These are phyloP conservation scores for Boletus albobrunnescens DNA, from an alignment of 1,284 basidiomycete species.

Conservation along the genomic window DNA sequence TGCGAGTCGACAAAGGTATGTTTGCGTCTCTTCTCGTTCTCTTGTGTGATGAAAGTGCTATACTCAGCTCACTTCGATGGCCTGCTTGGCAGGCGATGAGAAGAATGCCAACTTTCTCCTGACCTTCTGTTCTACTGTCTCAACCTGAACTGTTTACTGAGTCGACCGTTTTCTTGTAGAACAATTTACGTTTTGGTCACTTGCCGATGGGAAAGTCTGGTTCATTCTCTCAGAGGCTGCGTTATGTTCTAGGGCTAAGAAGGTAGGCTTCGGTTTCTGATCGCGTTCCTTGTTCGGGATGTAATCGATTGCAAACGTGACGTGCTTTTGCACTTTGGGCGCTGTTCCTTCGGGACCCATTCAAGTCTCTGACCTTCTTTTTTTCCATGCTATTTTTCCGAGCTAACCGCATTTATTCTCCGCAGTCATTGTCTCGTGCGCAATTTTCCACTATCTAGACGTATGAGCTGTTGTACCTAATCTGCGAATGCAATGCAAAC, in stretches of 20 bases:
- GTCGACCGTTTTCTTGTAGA: background rate
- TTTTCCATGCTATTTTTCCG: slow-evolving; percentile 1
- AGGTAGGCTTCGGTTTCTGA: background rate
- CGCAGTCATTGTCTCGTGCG: slow-evolving; percentile 4
- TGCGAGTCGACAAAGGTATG: slow-evolving; percentile 18
- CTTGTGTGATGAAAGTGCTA: slow-evolving; percentile 42
- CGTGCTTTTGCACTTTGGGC: slow-evolving; percentile 58
- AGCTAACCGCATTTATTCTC: slow-evolving; percentile 16
- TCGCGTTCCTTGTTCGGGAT: slow-evolving; percentile 37
- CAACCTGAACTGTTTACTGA: slow-evolving; percentile 7
- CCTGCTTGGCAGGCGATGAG: slow-evolving; percentile 44
- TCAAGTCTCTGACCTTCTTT: slow-evolving; percentile 63
- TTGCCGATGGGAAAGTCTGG: background rate
- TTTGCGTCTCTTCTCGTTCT: background rate
- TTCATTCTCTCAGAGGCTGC: background rate
- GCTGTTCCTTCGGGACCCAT: slow-evolving; percentile 65
- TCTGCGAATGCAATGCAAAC: slow-evolving; percentile 6
- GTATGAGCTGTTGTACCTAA: slow-evolving; percentile 18
- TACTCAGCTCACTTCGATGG: slow-evolving; percentile 66
- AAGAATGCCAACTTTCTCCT: slow-evolving; percentile 45
- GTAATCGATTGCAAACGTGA: slow-evolving; percentile 51
- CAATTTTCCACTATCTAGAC: background rate
- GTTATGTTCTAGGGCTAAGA: background rate
- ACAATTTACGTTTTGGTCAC: background rate
- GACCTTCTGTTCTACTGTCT: slow-evolving; percentile 24